A percentile compares a stretch with the other conserved stretches of the same genome.
Evolutionary conservation across 805 yeast genomes (phyloP).

Genomic region (Cyberlindnera nakhonratchasimensis): DNA sequence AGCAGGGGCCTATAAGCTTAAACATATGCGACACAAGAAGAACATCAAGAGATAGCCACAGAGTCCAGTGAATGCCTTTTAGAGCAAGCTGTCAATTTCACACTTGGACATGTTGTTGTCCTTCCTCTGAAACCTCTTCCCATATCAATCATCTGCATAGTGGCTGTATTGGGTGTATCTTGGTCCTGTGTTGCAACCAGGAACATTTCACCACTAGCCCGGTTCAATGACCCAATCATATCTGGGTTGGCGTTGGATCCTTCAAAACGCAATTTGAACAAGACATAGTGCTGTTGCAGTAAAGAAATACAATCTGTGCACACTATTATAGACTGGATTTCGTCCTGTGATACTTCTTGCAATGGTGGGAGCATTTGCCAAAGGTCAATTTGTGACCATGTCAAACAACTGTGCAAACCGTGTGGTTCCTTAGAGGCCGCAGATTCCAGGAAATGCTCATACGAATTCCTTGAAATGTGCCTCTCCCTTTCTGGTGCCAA

Average conservation of each 20-base stretch:
- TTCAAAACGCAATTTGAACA: slow-evolving; percentile 17
- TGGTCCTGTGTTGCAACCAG: slow-evolving; percentile 16
- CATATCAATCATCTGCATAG: slow-evolving; percentile 1
- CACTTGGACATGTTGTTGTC: not conserved
- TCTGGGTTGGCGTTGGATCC: slow-evolving; percentile 10
- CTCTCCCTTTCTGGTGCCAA: not conserved
- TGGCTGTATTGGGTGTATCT: not conserved
- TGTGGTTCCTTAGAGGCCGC: not conserved
- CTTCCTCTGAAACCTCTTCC: not conserved
- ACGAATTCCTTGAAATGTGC: not conserved
- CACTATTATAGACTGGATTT: slow-evolving; percentile 8
- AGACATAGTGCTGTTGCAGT: slow-evolving; percentile 15
- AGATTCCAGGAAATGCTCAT: not conserved
- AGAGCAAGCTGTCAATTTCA: not conserved
- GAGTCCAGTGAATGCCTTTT: slow-evolving; percentile 2
- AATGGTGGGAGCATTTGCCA: slow-evolving; percentile 25
- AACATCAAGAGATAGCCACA: not conserved
- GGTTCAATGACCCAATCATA: slow-evolving; percentile 19
- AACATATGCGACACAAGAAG: not conserved
- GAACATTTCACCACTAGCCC: slow-evolving; percentile 17
- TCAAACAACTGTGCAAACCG: slow-evolving; percentile 9
- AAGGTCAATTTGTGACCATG: slow-evolving; percentile 19
- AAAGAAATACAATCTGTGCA: slow-evolving; percentile 20
- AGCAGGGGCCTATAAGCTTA: too few species aligned
- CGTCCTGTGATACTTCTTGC: slow-evolving; percentile 7